Evolutionary conservation across 371 early-diverging fungal species (phyloP), one percentile per base, ranked within the genome.

Genomic region (Circinella umbellata): DNA sequence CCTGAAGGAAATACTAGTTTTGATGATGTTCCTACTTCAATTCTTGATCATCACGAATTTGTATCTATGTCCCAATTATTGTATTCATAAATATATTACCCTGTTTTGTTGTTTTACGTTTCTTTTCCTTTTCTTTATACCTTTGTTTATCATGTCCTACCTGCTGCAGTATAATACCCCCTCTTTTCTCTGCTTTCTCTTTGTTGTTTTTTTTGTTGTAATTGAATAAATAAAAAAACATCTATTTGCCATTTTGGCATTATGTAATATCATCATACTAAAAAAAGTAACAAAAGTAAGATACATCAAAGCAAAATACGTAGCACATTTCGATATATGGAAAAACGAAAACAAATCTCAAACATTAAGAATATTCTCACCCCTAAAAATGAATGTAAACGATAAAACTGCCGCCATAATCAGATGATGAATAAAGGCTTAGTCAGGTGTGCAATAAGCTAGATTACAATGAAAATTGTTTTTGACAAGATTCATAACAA

Each of bases 11-110:
- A 42, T 42, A 11, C 42, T 42, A 57, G 54, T 18, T 10, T 54
- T 51, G 36, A 64, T 36, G 67, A 66, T 63, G 57, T 61, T 14
- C 64, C 69, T 36, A 48, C 37, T 11, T 67, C 68, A 39, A 39
- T 73, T 57, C 66, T 69, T 38, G 20, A 67, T 34, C 54, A 60
- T 37, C 42, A 57, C 34, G 68, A 66, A 73, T 78, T 64, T 59
- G 66, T 76, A 59, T 79, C 73, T 57, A 75, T 79, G 73, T 71
- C 69, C 37, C 72, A 76, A 48, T 68, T 79, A 38, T 53, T 76
- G 54, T 75, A 78, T 27, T 69, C 72, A 57, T 27, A 18, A 18
- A 15, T 6, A 8, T 6, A 13, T 8, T 53, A 57, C 27, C 27
- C 27, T 27, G 57, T 57, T 57, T 57, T 34, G 18, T 57, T n/a